Percentiles rank a stretch among this genome's conserved stretches.
phyloP scores from a whole-genome alignment of 495 filamentous ascomycete genomes.

The Podospora australis region DNA sequence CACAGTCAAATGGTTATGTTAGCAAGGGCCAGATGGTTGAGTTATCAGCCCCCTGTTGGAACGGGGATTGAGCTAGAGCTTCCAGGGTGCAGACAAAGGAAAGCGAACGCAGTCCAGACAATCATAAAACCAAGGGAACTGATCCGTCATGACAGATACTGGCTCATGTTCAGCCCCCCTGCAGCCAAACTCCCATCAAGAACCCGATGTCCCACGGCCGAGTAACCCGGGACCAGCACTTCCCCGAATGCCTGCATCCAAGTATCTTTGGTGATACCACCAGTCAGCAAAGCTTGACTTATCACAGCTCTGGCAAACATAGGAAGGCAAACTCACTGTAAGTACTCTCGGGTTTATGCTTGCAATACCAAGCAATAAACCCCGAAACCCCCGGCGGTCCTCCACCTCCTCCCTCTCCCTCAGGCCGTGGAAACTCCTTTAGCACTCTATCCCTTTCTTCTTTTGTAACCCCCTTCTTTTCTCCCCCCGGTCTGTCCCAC shows the following conservation, averaged over 20 bases:
- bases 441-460: slow-evolving; percentile 23
- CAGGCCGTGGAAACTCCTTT: slow-evolving; percentile 2
- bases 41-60: no score
- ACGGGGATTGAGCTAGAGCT: no score
- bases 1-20: no score
- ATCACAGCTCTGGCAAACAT: slow-evolving; percentile 1
- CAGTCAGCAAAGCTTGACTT: slow-evolving; percentile 2
- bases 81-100: no score
- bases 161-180: slow-evolving; percentile 2
- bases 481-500: slow-evolving; percentile 16
- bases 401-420: not conserved
- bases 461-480: slow-evolving; percentile 22
- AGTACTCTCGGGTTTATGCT: slow-evolving; percentile 34
- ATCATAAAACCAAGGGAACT: no score
- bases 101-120: no score
- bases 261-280: slow-evolving; percentile 13
- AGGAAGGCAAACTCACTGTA: slow-evolving; percentile 29
- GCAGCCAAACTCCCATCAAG: slow-evolving; percentile 14
- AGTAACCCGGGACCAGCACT: slow-evolving; percentile 20
- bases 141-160: no score
- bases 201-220: slow-evolving; percentile 21
- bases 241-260: slow-evolving; percentile 25
- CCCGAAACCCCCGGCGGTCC: not conserved
- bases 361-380: slow-evolving; percentile 8
- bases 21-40: no score